Conservation (phyloP, 345 rosid species). For the Syzygium oleosum region DNA sequence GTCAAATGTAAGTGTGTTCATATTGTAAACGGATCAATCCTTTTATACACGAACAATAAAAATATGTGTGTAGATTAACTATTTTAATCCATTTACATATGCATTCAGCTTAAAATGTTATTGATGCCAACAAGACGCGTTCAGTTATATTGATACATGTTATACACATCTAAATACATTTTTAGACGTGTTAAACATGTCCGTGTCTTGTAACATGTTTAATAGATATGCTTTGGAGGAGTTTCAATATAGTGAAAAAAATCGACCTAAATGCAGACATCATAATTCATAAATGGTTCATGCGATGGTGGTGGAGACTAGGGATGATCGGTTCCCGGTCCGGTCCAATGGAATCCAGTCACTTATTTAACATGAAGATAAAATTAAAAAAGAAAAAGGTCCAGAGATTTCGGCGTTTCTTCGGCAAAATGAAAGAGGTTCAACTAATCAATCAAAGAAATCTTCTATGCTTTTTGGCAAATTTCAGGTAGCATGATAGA, state of each 20-base stretch:
- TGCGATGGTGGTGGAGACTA: too few species aligned
- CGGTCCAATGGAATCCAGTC: too few species aligned
- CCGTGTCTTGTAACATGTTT: background rate
- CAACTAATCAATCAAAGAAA: too few species aligned
- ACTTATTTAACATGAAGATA: too few species aligned
- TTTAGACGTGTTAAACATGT: background rate
- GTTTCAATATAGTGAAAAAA: background rate
- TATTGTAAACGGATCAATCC: background rate
- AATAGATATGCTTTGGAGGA: background rate
- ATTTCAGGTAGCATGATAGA: too few species aligned
- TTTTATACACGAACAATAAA: background rate
- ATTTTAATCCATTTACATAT: background rate
- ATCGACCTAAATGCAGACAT: too few species aligned
- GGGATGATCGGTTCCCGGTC: too few species aligned
- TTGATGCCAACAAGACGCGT: background rate
- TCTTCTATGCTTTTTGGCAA: too few species aligned
- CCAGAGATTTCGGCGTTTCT: too few species aligned
- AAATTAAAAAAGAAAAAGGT: too few species aligned
- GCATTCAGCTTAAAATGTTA: background rate
- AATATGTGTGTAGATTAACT: background rate
- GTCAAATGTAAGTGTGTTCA: background rate
- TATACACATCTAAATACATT: background rate
- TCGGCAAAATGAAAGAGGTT: too few species aligned
- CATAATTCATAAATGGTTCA: too few species aligned
- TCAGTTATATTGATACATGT: background rate